Base-by-base conservation (phyloP, 2,329 filamentous ascomycete species). In the Sarocladiaceae sp. region DNA sequence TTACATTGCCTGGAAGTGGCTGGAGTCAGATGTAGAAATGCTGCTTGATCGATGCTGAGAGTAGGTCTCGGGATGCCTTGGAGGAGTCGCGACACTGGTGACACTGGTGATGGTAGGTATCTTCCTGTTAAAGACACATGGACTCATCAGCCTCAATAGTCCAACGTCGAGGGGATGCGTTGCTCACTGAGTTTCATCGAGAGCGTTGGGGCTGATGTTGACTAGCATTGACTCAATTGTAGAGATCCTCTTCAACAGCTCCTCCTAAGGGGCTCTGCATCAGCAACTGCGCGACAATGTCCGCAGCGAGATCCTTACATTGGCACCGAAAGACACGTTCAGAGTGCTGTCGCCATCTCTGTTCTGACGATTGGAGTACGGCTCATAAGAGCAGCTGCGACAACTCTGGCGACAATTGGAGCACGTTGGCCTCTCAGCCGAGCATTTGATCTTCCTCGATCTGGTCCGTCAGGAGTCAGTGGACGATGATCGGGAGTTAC, bases 401-500 rank as follows among this genome's bases (percentile, higher is more conserved):
- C 37, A 41, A 15, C 18, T 41, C n/a, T 41, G 37, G 37, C 37
- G 37, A 19, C 37, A 41, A 13, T 41, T 41, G 10, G n/a, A 18
- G 37, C 37, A 41, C 10, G 37, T 41, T 15, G 37, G 37, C 3
- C 37, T 21, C 13, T 41, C 37, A 16, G 23, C 37, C 3, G 37
- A 41, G 23, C 37, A 41, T 18, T 41, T 41, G 37, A 41, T 41
- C 24, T 41, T 41, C 13, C 37, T 15, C 13, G 37, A 41, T 24
- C 37, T 41, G 37, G 3, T 18, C 12, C 10, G n/a, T n/a, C n/a
- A n/a, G n/a, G n/a, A 35, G 16, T 15, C 31, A 20, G 33, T 20
- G 5, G 33, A 5, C 33, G n/a, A 29, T 29, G 26, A 9, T 7
- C 13, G 26, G 26, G 13, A 6, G 31, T 33, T 9, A 15, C 10